Base-by-base conservation (phyloP, 805 yeast genomes). In the Crinitomyces ghanaensis region DNA sequence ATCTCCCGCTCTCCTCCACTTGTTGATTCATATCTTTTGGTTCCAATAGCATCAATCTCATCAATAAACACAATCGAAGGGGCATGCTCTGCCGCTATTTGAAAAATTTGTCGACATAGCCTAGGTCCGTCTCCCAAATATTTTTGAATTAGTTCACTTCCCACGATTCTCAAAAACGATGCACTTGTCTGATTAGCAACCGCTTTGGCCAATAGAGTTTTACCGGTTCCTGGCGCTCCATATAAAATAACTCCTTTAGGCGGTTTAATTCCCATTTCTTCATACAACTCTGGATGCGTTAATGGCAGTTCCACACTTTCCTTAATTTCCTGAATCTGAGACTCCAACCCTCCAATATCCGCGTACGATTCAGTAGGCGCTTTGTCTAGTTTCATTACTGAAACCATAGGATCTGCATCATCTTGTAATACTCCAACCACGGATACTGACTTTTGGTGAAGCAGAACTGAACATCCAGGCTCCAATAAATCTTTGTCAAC, bases 181-280 rank as follows among this genome's bases (percentile, higher is more conserved):
- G 97, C 97, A 42, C 91, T 77, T 1, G 98, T 91, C 53, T 91
- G 96, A 59, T 91, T 88, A 3, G 98, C 98, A 30, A 91, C 98
- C 0, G 98, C 98, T 58, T 86, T 88, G 9, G 97, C 97, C 46
- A 88, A 67, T 38, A 88, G 64, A 1, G 97, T 88, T 58, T 88
- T 88, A 49, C 97, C 97, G 3, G 97, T 88, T 59, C 97, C 97
- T 22, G 97, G 97, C 0, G 96, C 93, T 51, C 97, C 97, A 54
- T 88, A 88, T 38, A 88, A 66, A 48, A 88, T 86, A 33, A 88
- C 97, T 63, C 97, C 97, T 63, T 88, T 88, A 34, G 97, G 97
- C 8, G 96, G 97, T 53, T 86, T 85, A 51, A 88, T 88, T 49
- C 97, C 97, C 96, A 88, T 86, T 59, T 86, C 96, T 62, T 91